These are phyloP conservation scores for Jackrogersella minutella DNA, from an alignment of 495 filamentous ascomycete species.

Conservation along the genomic window DNA sequence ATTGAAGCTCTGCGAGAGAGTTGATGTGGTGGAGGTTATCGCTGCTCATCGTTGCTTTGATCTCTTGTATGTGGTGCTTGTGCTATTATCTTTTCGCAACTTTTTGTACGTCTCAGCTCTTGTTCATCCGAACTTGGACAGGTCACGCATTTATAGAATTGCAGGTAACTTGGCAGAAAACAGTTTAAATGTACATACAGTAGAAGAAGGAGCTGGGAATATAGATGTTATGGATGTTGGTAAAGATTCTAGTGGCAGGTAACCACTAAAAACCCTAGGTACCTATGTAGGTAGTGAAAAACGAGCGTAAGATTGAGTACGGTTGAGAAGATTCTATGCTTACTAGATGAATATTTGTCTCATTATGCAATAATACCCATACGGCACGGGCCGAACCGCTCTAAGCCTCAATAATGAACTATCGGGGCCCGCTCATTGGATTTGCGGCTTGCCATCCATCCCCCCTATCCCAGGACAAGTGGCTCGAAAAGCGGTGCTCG, in stretches of 20 bases:
- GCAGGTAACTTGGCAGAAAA: background rate
- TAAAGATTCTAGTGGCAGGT: background rate
- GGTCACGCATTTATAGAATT: background rate
- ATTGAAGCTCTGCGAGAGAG: constrained; percentile 43
- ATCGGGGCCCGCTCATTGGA: background rate
- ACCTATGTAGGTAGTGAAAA: too few relatives aligned
- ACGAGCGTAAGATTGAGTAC: background rate
- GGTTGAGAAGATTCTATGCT: constrained; percentile 29
- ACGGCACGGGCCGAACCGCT: constrained; percentile 2
- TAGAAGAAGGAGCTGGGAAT: background rate
- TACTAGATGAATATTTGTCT: constrained; percentile 38
- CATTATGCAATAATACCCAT: constrained; percentile 1
- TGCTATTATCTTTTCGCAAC: too few relatives aligned
- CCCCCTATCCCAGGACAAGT: too few relatives aligned
- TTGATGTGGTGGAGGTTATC: constrained; percentile 43
- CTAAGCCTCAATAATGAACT: background rate
- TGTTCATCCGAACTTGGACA: background rate
- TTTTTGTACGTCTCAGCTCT: too few relatives aligned
- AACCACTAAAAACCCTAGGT: background rate
- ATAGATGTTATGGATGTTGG: background rate
- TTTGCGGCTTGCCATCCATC: background rate
- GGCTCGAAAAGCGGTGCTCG: too few relatives aligned
- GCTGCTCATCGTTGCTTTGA: constrained; percentile 28
- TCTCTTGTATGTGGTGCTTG: background rate
- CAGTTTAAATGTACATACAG: background rate